These are phyloP conservation scores for Lactarius tabidus DNA, from an alignment of 768 basidiomycete genomes.

Conservation along the genomic window DNA sequence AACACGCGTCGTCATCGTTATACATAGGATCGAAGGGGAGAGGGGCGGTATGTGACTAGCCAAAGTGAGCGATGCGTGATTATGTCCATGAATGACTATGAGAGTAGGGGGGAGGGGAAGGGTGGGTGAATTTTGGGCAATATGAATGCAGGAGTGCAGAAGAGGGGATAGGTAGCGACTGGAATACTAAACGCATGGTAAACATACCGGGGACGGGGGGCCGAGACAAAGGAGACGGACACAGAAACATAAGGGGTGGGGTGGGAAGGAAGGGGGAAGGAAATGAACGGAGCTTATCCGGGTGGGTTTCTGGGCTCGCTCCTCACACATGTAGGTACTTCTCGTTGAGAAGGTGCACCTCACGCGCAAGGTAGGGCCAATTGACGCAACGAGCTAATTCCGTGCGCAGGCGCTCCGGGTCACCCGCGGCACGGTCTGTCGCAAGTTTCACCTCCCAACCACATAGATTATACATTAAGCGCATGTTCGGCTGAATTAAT, in stretches of 20 bases:
- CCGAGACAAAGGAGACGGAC: constrained; percentile 8
- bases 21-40: not conserved
- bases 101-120: not conserved
- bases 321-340: constrained; percentile 53
- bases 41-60: not conserved
- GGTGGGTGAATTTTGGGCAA: constrained; percentile 7
- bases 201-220: constrained; percentile 16
- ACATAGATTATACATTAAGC: constrained; percentile 90
- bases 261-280: not conserved
- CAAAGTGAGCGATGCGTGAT: constrained; percentile 1
- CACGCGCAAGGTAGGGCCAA: constrained; percentile 82
- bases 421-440: constrained; percentile 57
- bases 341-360: constrained; percentile 83
- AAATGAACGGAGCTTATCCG: not conserved
- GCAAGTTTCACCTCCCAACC: constrained; percentile 95
- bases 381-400: constrained; percentile 67
- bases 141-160: constrained; percentile 3
- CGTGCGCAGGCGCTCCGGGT: constrained; percentile 46
- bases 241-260: not conserved
- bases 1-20: constrained; percentile 8
- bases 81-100: constrained; percentile 4
- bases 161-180: not conserved
- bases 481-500: constrained; percentile 92
- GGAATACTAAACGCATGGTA: constrained; percentile 23
- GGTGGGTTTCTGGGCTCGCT: not conserved